These are phyloP conservation scores for Kwoniella shandongensis DNA, from an alignment of 768 basidiomycete species.

Conservation along the genomic window DNA sequence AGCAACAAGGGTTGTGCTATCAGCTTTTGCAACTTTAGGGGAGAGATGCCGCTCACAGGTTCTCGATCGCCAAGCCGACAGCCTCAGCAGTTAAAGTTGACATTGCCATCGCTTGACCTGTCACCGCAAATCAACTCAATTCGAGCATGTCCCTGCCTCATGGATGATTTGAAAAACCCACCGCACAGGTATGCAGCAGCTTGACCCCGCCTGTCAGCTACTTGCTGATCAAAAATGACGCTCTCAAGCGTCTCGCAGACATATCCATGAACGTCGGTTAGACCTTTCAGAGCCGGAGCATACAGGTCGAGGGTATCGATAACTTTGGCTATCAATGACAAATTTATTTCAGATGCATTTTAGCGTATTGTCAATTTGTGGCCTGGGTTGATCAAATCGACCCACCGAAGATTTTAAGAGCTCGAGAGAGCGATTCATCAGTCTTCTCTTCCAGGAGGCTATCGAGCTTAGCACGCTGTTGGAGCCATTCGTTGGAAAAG, in stretches of 20 bases:
- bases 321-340: constrained; percentile 29
- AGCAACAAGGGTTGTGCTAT: no score
- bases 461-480: constrained; percentile 24
- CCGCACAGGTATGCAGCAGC: constrained; percentile 36
- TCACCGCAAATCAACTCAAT: no score
- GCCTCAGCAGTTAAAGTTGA: constrained; percentile 30
- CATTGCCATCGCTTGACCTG: constrained; percentile 44
- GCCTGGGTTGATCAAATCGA: background rate
- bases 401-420: constrained; percentile 35
- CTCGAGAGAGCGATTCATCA: constrained; percentile 19
- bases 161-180: no score
- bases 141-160: no score
- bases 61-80: constrained; percentile 32
- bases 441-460: constrained; percentile 13
- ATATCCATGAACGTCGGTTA: constrained; percentile 39
- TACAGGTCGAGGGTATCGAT: constrained; percentile 41
- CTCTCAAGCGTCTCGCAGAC: constrained; percentile 32
- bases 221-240: constrained; percentile 31
- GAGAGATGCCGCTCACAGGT: constrained; percentile 24
- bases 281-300: constrained; percentile 36
- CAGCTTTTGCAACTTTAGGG: no score
- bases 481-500: constrained; percentile 29
- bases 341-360: no score
- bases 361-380: no score
- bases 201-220: constrained; percentile 8